Conservation (phyloP, 148 eudicot genomes). For the Rhododendron williamsianum region DNA sequence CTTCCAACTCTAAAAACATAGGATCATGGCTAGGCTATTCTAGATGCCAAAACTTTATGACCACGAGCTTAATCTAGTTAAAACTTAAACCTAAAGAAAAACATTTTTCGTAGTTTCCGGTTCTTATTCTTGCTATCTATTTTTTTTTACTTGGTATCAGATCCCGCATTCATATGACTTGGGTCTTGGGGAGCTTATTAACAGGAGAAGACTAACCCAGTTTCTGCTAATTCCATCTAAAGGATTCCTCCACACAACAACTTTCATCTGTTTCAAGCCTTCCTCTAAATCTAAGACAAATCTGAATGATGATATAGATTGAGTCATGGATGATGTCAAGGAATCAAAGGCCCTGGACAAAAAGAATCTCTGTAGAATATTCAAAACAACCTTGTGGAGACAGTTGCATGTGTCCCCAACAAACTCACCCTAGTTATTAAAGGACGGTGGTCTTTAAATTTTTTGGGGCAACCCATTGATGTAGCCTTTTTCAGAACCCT, state of each 20-base stretch:
- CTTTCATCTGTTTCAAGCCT: neutral
- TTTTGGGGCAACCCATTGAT: neutral
- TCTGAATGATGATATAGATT: neutral
- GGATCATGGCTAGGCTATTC: neutral
- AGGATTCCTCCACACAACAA: neutral
- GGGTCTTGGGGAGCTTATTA: neutral
- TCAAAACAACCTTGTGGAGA: neutral
- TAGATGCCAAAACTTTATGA: neutral
- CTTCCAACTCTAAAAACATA: neutral
- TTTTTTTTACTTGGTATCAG: neutral
- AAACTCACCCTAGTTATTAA: neutral
- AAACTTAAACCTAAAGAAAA: neutral
- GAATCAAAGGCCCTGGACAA: neutral
- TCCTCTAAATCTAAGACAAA: neutral
- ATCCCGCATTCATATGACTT: neutral
- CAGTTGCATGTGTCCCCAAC: neutral
- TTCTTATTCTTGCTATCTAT: neutral
- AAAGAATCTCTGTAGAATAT: neutral
- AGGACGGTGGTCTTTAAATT: neutral
- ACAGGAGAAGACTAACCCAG: neutral
- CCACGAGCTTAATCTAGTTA: neutral
- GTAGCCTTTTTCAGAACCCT: neutral
- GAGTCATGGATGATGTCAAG: neutral
- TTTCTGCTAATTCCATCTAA: neutral
- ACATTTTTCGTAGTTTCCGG: neutral